phyloP scores from a whole-genome alignment of 1,284 basidiomycete species.

The Butyriboletus appendiculatus region DNA sequence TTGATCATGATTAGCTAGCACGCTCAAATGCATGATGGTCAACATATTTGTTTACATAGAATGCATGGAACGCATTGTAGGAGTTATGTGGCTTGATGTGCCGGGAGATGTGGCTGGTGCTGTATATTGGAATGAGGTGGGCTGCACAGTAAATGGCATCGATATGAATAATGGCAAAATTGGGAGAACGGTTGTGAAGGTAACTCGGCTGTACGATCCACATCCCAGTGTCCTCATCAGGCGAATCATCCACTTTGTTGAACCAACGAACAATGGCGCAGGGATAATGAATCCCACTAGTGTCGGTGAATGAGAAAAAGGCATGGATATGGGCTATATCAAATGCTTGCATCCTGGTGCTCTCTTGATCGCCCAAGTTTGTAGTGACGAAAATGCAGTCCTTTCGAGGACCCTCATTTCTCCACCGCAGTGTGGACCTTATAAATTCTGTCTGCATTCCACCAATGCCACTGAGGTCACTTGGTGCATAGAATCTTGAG shows the following conservation, averaged over 20 bases:
- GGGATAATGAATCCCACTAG: neutral
- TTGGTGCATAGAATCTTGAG: constrained; percentile 6
- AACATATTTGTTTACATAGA: constrained; percentile 11
- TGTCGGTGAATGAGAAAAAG: neutral
- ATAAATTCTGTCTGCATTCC: constrained; percentile 7
- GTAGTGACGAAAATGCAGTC: neutral
- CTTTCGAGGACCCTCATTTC: neutral
- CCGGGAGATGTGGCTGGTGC: neutral
- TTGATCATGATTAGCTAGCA: neutral
- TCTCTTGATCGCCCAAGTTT: neutral
- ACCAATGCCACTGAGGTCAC: constrained; percentile 4
- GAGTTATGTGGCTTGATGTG: constrained; percentile 2
- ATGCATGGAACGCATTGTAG: constrained; percentile 1
- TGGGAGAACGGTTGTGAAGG: neutral
- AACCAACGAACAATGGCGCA: neutral
- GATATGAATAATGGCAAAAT: neutral
- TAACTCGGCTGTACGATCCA: neutral
- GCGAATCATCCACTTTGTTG: neutral
- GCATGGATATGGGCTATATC: neutral
- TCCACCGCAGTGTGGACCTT: neutral
- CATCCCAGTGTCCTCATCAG: neutral
- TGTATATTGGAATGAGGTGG: constrained; percentile 8
- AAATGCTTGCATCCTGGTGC: neutral
- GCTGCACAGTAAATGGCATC: constrained; percentile 1
- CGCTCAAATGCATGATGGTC: neutral